Conservation (phyloP, 1,139 yeast genomes). For the Debaryomyces nepalensis region DNA sequence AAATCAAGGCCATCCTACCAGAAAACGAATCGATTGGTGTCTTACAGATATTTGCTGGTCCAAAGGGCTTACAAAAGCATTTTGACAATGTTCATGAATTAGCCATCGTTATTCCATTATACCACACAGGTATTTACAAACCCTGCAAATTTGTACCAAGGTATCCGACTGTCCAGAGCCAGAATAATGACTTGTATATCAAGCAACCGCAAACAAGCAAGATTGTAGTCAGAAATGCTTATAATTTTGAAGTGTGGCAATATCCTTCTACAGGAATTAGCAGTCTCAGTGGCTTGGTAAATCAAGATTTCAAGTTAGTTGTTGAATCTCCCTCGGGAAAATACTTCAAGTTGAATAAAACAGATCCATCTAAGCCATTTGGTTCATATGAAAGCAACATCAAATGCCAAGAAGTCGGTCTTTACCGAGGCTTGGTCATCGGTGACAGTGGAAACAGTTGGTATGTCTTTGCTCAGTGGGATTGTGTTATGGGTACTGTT, state of each 20-base stretch:
- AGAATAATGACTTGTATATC: constrained; percentile 76
- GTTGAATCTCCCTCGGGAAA: constrained; percentile 86
- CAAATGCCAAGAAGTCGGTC: constrained; percentile 71
- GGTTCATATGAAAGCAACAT: constrained; percentile 64
- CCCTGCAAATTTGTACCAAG: constrained; percentile 67
- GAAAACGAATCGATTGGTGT: constrained; percentile 69
- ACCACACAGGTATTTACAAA: constrained; percentile 70
- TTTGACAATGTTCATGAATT: constrained; percentile 68
- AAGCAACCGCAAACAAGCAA: constrained; percentile 80
- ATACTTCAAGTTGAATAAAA: constrained; percentile 60
- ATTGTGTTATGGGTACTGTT: constrained; percentile 46
- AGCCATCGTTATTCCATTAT: constrained; percentile 76
- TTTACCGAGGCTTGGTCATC: constrained; percentile 81
- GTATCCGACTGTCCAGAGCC: constrained; percentile 71
- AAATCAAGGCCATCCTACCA: constrained; percentile 83
- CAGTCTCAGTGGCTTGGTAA: constrained; percentile 40
- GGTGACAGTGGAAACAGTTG: constrained; percentile 82
- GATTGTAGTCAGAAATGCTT: constrained; percentile 59
- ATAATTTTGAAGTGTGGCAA: constrained; percentile 66
- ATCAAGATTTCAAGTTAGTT: constrained; percentile 59
- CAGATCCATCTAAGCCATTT: constrained; percentile 47
- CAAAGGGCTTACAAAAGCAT: constrained; percentile 63
- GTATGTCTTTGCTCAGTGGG: constrained; percentile 95
- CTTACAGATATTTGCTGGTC: constrained; percentile 75
- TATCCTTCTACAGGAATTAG: constrained; percentile 64